These are phyloP conservation scores for Fusarium coffeatum DNA, from an alignment of 2,329 filamentous ascomycete genomes.

Conservation along the genomic window DNA sequence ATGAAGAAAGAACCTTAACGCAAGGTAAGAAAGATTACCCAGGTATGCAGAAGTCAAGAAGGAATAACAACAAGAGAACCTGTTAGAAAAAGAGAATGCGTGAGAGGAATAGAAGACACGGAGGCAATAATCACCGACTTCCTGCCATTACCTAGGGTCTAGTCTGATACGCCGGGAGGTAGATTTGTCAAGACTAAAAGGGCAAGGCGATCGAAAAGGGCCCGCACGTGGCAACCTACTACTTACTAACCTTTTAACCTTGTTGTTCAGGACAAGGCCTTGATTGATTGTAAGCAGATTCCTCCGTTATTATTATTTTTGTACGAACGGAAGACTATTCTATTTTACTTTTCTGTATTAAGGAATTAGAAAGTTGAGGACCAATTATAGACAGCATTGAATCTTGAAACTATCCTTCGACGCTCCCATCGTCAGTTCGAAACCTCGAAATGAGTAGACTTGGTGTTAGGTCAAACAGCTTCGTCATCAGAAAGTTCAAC, in stretches of 20 bases:
- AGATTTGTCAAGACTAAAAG: constrained; percentile 46
- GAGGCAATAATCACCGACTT: constrained; percentile 38
- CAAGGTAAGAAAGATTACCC: constrained; percentile 15
- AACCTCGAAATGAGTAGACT: constrained; percentile 1
- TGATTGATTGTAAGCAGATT: neutral
- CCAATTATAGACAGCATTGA: constrained; percentile 13
- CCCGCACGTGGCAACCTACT: constrained; percentile 50
- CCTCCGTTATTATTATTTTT: neutral
- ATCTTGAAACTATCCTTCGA: constrained; percentile 18
- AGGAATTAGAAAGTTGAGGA: neutral
- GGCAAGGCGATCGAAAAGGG: constrained; percentile 44
- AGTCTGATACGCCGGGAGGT: constrained; percentile 15
- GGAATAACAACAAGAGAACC: constrained; percentile 18
- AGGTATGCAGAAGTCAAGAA: constrained; percentile 20
- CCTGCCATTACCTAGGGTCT: constrained; percentile 41
- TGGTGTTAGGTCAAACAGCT: neutral
- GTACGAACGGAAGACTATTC: neutral
- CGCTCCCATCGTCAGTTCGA: constrained; percentile 6
- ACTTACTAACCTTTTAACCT: constrained; percentile 41
- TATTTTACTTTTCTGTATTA: neutral
- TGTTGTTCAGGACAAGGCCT: neutral
- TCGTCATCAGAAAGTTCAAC: constrained; percentile 45
- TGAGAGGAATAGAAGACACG: constrained; percentile 29
- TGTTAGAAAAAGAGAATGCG: constrained; percentile 26
- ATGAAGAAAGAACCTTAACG: constrained; percentile 9